phyloP scores from a whole-genome alignment of 73 alveolate species.

The Stentor roeselii region DNA sequence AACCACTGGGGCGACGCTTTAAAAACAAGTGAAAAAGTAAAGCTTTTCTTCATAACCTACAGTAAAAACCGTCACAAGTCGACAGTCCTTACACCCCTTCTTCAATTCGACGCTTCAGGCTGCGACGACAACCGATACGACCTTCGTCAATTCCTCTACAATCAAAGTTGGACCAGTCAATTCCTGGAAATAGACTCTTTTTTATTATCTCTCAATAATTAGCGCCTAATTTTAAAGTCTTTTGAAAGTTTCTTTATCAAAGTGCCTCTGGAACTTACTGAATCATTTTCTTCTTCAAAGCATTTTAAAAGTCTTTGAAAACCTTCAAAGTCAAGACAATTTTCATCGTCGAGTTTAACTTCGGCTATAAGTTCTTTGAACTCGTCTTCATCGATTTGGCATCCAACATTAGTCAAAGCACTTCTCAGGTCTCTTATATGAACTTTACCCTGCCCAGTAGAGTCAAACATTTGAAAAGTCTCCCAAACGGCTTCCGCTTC shows the following conservation, averaged over 20 bases:
- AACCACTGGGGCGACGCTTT: constrained; percentile 78
- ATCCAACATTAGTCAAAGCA: not conserved
- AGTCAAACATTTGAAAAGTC: constrained; percentile 23
- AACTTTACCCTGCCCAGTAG: not conserved
- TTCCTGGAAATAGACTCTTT: constrained; percentile 58
- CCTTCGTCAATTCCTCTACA: constrained; percentile 73
- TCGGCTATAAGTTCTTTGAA: not conserved
- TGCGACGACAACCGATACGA: constrained; percentile 93
- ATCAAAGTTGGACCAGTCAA: constrained; percentile 68
- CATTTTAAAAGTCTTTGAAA: not conserved
- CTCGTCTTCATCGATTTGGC: not conserved
- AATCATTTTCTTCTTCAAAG: constrained; percentile 6
- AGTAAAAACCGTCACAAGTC: constrained; percentile 45
- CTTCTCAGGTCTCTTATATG: not conserved
- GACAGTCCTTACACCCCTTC: constrained; percentile 85
- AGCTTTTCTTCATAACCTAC: constrained; percentile 50
- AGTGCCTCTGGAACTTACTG: constrained; percentile 9
- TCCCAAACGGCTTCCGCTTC: constrained; percentile 16
- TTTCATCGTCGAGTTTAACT: not conserved
- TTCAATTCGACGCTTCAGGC: constrained; percentile 87
- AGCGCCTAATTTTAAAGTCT: not conserved
- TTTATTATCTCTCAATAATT: not conserved
- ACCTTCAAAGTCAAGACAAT: not conserved
- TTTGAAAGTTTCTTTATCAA: not conserved
- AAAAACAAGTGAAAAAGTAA: constrained; percentile 53